Percentiles rank a stretch among this genome's conserved stretches.
Evolutionary conservation across 306 rosid genomes (phyloP).

Genomic region (Benincasa hispida): DNA sequence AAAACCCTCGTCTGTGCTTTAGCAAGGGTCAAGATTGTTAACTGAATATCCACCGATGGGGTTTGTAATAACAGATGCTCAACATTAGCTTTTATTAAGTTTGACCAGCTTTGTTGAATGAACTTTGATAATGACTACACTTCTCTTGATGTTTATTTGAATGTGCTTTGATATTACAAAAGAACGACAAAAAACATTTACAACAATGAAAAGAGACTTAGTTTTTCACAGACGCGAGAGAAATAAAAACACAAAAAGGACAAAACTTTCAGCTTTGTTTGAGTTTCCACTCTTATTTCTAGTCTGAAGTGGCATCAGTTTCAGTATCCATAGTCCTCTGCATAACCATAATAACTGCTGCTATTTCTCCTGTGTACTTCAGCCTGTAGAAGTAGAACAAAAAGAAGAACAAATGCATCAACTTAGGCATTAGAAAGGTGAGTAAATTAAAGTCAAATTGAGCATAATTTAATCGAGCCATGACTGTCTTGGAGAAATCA

Average conservation of each 20-base stretch:
- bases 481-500: too few species aligned
- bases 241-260: background rate
- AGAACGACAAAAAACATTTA: background rate
- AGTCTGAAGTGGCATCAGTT: background rate
- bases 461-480: too few species aligned
- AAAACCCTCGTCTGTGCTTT: background rate
- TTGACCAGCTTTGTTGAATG: background rate
- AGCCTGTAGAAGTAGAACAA: constrained; percentile 27
- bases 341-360: constrained; percentile 17
- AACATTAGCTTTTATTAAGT: background rate
- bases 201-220: background rate
- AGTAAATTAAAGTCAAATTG: too few species aligned
- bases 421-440: background rate
- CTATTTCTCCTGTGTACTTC: constrained; percentile 31
- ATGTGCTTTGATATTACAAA: background rate
- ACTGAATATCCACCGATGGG: background rate
- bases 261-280: background rate
- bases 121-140: background rate
- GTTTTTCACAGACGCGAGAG: background rate
- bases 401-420: background rate
- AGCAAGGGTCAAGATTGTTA: background rate
- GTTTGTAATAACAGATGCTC: background rate
- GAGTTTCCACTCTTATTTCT: constrained; percentile 3
- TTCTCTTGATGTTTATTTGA: background rate
- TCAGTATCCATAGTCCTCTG: constrained; percentile 21